Base-by-base conservation (phyloP, 2,329 filamentous ascomycete genomes). In the Hypoxylon sp. region DNA sequence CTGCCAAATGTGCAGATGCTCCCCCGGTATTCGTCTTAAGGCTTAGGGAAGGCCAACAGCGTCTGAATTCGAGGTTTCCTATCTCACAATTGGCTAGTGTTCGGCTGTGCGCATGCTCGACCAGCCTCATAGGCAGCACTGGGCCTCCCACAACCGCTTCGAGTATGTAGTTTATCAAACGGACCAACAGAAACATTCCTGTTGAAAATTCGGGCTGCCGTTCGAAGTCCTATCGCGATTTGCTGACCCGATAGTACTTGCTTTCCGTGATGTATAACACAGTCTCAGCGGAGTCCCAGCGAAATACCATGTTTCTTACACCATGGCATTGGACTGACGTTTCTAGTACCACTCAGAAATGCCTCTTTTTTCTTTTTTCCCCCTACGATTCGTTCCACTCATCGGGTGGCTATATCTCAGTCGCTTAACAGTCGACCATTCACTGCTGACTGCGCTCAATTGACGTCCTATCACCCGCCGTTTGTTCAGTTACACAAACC, bases 51-150 rank as follows among this genome's bases (percentile, higher is more conserved):
- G 48, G 22, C 29, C 39, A 29, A 17, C 22, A 19, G 55, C 63
- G 51, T 58, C 59, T 67, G 42, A 46, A 37, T 37, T 35, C 42
- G 39, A n/a, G 24, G 26, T 42, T 42, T 26, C 9, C 17, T 44
- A 31, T 13, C 5, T 31, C 52, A 22, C 17, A 10, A 63, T 58
- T 67, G 63, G 59, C 42, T 51, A 37, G 17, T 10, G 37, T 35
- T 54, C 42, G 31, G 59, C 19, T 58, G 48, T 51, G 24, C 37
- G 50, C 63, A 39, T 51, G 31, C 22, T 63, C 50, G 26, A 54
- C 42, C 48, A 31, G 63, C 63, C 35, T 66, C 44, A 24, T 60
- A 55, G 57, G 51, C 67, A 59, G 46, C 37, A 54, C 13, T 19
- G 26, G 31, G 50, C 48, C 42, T 51, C 48, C 44, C 39, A 13